Evolutionary conservation across 352 stramenopile species (phyloP).

Genomic region (Phytophthora pluvialis): DNA sequence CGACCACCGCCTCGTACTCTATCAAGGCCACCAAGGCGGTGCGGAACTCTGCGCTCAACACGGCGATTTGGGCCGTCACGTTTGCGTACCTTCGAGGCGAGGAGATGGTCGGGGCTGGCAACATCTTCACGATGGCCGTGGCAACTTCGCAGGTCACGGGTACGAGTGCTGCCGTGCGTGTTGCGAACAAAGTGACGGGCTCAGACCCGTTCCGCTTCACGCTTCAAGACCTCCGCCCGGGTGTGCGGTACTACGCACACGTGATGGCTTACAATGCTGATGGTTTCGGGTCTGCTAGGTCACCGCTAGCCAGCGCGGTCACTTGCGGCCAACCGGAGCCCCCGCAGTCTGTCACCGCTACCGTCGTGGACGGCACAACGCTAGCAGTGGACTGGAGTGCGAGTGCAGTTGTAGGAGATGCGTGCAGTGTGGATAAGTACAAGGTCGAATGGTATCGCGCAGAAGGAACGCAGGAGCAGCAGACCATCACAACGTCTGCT

Average conservation of each 20-base stretch:
- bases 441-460: conserved; percentile 80
- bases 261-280: conserved; percentile 82
- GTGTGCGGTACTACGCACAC: conserved; percentile 75
- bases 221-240: conserved; percentile 58
- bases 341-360: conserved; percentile 50
- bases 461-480: conserved; percentile 60
- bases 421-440: conserved; percentile 68
- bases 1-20: conserved; percentile 84
- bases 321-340: conserved; percentile 64
- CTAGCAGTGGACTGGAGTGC: conserved; percentile 57
- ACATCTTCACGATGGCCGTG: conserved; percentile 82
- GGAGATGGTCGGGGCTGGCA: conserved; percentile 91
- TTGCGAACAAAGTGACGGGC: conserved; percentile 88
- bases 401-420: conserved; percentile 30
- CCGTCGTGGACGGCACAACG: conserved; percentile 62
- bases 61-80: conserved; percentile 92
- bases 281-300: conserved; percentile 45
- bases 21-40: conserved; percentile 73
- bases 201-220: conserved; percentile 86
- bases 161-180: conserved; percentile 58
- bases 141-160: conserved; percentile 67
- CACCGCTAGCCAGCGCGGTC: conserved; percentile 54
- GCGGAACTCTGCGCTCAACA: conserved; percentile 55
- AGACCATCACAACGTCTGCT: conserved; percentile 82
- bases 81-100: conserved; percentile 94